Conservation (phyloP, 2,329 filamentous ascomycete genomes). For the Ophiostoma triangulosporum region DNA sequence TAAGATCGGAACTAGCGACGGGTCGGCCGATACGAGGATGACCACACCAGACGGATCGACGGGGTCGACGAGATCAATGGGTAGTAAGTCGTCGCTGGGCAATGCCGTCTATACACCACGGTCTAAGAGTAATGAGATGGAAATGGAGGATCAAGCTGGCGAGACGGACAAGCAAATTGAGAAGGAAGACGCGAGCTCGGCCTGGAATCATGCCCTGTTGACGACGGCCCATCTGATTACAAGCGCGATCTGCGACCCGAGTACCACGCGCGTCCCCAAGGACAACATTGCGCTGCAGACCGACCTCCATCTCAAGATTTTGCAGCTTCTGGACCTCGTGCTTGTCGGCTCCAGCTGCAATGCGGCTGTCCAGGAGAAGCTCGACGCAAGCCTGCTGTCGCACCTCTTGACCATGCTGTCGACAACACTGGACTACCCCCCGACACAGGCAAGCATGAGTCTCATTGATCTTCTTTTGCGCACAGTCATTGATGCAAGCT, state of each 20-base stretch:
- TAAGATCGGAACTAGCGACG: not conserved
- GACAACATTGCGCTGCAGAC: slow-evolving; percentile 31
- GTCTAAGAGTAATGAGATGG: not conserved
- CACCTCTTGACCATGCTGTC: slow-evolving; percentile 21
- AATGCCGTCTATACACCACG: not conserved
- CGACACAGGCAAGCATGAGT: slow-evolving; percentile 6
- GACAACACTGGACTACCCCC: slow-evolving; percentile 9
- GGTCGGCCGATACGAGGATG: not conserved
- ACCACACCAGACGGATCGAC: not conserved
- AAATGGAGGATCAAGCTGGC: not conserved
- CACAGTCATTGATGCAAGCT: slow-evolving; percentile 27
- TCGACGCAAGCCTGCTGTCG: slow-evolving; percentile 19
- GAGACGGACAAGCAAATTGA: not conserved
- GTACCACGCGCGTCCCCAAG: slow-evolving; percentile 32
- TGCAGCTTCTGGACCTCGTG: slow-evolving; percentile 42
- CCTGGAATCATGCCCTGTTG: not conserved
- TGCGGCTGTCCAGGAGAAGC: slow-evolving; percentile 10
- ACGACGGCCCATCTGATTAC: slow-evolving; percentile 20
- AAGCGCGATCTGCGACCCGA: slow-evolving; percentile 44
- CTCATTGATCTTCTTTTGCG: slow-evolving; percentile 22
- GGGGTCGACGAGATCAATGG: not conserved
- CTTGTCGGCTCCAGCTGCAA: slow-evolving; percentile 25
- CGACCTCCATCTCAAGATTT: slow-evolving; percentile 37
- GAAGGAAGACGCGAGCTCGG: not conserved
- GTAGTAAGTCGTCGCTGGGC: not conserved